Evolutionary conservation across 768 basidiomycete species (phyloP).

Genomic region (Rhodotorula kratochvilovae): DNA sequence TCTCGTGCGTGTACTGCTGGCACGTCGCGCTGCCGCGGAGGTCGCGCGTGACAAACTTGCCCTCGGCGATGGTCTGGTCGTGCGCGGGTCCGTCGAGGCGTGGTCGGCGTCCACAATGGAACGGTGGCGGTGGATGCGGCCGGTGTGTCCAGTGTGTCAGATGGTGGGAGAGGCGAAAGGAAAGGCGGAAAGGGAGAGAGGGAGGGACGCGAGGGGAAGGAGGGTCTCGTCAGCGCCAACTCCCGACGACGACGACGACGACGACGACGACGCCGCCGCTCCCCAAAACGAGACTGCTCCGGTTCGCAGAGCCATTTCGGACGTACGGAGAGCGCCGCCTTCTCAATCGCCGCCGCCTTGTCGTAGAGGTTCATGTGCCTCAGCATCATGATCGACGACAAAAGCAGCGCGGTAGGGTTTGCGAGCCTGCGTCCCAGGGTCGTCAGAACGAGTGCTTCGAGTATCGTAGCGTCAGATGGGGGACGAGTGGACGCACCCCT

Average conservation of each 20-base stretch:
- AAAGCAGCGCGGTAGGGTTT: slow-evolving; percentile 96
- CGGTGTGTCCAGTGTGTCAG: too few relatives aligned
- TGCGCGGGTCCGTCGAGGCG: too few relatives aligned
- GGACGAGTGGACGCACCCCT: slow-evolving; percentile 56
- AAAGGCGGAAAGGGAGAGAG: too few relatives aligned
- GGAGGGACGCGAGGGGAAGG: background rate
- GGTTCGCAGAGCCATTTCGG: too few relatives aligned
- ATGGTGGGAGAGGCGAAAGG: too few relatives aligned
- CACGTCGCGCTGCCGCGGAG: slow-evolving; percentile 88
- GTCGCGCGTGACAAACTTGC: slow-evolving; percentile 70
- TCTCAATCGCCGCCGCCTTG: slow-evolving; percentile 82
- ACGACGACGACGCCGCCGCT: too few relatives aligned
- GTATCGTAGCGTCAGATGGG: too few relatives aligned
- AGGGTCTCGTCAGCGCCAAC: too few relatives aligned
- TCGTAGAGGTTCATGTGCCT: slow-evolving; percentile 89
- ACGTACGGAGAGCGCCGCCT: slow-evolving; percentile 78
- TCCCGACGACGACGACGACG: too few relatives aligned
- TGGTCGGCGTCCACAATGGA: too few relatives aligned
- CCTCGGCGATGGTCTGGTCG: slow-evolving; percentile 1
- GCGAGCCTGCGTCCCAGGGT: slow-evolving; percentile 60
- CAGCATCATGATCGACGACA: slow-evolving; percentile 94
- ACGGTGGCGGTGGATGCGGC: too few relatives aligned
- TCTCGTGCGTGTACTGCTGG: slow-evolving; percentile 43
- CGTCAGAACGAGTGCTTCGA: slow-evolving; percentile 79
- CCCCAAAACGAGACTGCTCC: background rate